A percentile compares a stretch with the other conserved stretches of the same genome.
Evolutionary conservation across 108 stramenopile genomes (phyloP).

Genomic region (Skeletonema potamos): DNA sequence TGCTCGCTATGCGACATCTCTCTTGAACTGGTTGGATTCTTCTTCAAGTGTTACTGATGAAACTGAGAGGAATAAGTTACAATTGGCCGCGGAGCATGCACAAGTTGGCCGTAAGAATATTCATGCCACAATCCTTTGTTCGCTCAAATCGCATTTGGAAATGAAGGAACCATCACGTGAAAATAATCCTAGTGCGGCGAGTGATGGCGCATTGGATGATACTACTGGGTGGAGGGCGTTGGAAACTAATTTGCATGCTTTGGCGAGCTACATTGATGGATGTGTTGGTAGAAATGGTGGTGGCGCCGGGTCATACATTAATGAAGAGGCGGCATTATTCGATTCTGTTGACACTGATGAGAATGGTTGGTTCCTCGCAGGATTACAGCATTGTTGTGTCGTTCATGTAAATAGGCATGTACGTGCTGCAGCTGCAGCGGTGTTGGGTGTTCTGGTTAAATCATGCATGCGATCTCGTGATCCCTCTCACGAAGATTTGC

Average conservation of each 20-base stretch:
- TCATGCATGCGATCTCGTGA: slow-evolving; percentile 33
- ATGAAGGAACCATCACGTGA: slow-evolving; percentile 16
- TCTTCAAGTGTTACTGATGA: not conserved
- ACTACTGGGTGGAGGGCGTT: slow-evolving; percentile 98
- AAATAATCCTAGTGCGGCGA: slow-evolving; percentile 33
- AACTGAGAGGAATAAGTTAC: slow-evolving; percentile 9
- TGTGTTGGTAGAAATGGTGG: slow-evolving; percentile 37
- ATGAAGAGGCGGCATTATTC: slow-evolving; percentile 27
- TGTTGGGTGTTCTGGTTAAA: slow-evolving; percentile 71
- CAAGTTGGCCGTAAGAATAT: slow-evolving; percentile 18
- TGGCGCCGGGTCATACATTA: slow-evolving; percentile 37
- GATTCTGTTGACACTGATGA: slow-evolving; percentile 7
- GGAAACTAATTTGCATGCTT: slow-evolving; percentile 92
- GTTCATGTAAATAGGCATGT: slow-evolving; percentile 94
- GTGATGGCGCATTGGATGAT: slow-evolving; percentile 91
- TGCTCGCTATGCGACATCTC: slow-evolving; percentile 49
- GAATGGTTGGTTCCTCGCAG: slow-evolving; percentile 34
- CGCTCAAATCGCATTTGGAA: slow-evolving; percentile 23
- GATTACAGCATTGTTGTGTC: slow-evolving; percentile 60
- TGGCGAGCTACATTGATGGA: slow-evolving; percentile 82
- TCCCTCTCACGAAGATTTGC: slow-evolving; percentile 32
- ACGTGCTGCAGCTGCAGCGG: slow-evolving; percentile 89
- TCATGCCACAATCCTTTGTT: slow-evolving; percentile 12
- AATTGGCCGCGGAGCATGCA: slow-evolving; percentile 22
- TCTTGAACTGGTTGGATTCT: slow-evolving; percentile 21